Evolutionary conservation across 1,284 basidiomycete species (phyloP).

Genomic region (Rhodotorula sp.): DNA sequence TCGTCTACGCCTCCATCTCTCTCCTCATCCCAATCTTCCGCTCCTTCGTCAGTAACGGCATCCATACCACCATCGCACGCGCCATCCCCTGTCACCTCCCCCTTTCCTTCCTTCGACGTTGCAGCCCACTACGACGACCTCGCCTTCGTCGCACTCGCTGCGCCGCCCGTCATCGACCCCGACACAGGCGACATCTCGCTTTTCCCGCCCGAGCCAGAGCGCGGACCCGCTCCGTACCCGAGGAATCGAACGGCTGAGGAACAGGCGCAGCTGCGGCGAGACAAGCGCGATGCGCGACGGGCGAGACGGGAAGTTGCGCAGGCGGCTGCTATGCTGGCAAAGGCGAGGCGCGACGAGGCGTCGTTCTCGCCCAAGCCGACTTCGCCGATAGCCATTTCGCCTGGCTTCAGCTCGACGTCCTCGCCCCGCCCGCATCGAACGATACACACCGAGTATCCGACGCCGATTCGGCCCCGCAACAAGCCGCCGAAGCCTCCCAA

Average conservation of each 20-base stretch:
- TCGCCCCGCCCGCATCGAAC: background rate
- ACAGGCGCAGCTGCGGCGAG: constrained; percentile 22
- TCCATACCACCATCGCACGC: no score
- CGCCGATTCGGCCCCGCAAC: background rate
- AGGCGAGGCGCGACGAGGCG: background rate
- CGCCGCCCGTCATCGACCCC: background rate
- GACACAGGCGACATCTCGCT: background rate
- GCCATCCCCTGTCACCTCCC: background rate
- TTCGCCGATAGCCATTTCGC: constrained; percentile 2
- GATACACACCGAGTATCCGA: background rate
- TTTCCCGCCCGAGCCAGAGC: constrained; percentile 4
- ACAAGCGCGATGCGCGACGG: constrained; percentile 32
- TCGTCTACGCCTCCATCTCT: background rate
- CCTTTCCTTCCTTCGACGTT: constrained; percentile 21
- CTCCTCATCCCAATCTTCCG: no score
- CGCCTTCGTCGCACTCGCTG: constrained; percentile 54
- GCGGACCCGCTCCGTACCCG: constrained; percentile 15
- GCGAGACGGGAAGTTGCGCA: background rate
- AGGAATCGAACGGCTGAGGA: constrained; percentile 25
- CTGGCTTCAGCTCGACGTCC: background rate
- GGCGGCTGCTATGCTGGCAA: background rate
- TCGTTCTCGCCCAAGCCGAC: background rate
- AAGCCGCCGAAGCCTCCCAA: constrained; percentile 17
- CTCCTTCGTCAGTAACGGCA: no score
- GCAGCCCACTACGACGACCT: constrained; percentile 59